phyloP scores from a whole-genome alignment of 805 yeast genomes.

The Candida tibetensis region DNA sequence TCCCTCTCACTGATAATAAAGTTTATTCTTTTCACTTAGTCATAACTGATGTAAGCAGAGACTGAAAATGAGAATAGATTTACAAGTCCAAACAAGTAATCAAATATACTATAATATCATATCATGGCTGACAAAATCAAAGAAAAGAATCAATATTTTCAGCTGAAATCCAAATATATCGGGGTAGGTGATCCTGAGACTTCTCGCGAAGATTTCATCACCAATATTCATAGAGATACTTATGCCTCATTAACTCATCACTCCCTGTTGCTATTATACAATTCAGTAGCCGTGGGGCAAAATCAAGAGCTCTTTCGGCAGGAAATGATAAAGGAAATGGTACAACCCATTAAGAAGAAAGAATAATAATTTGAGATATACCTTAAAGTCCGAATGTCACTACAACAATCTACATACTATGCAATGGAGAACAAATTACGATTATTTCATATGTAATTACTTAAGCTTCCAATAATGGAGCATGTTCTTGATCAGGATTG shows the following conservation, averaged over 20 bases:
- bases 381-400: too few relatives aligned
- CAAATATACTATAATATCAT: too few relatives aligned
- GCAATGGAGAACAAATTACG: neutral
- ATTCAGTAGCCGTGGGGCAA: conserved; percentile 51
- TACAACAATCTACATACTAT: too few relatives aligned
- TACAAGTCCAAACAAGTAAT: too few relatives aligned
- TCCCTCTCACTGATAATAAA: too few relatives aligned
- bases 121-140: conserved; percentile 62
- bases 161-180: conserved; percentile 56
- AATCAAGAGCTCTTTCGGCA: conserved; percentile 29
- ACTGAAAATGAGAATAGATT: too few relatives aligned
- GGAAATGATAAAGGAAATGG: conserved; percentile 35
- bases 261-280: conserved; percentile 50
- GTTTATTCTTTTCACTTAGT: too few relatives aligned
- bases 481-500: conserved; percentile 22
- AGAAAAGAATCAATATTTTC: conserved; percentile 55
- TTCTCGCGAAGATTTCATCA: conserved; percentile 62
- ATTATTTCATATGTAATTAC: neutral
- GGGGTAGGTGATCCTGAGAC: conserved; percentile 80
- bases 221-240: conserved; percentile 66
- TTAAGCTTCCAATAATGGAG: conserved; percentile 33
- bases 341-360: conserved; percentile 6
- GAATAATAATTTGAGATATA: too few relatives aligned
- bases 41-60: too few relatives aligned
- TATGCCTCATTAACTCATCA: conserved; percentile 62